A percentile compares a stretch with the other conserved stretches of the same genome.
Evolutionary conservation across 2,329 filamentous ascomycete species (phyloP).

Genomic region (Colletotrichum sidae): DNA sequence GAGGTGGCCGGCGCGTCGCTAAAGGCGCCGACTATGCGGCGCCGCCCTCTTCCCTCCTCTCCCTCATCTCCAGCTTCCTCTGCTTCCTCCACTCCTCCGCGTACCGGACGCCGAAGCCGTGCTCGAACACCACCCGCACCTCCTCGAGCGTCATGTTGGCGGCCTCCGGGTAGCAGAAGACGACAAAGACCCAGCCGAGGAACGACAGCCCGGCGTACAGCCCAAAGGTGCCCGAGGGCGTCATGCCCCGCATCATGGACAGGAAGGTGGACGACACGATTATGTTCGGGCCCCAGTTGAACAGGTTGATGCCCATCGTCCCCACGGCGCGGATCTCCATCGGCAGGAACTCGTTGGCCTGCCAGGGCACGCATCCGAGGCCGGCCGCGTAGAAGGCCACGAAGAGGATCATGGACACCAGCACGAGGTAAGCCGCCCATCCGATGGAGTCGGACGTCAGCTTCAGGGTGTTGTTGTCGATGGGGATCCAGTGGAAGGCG

Average conservation of each 20-base stretch:
- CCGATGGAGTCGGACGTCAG: slow-evolving; percentile 12
- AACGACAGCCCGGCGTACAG: slow-evolving; percentile 64
- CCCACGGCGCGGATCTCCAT: slow-evolving; percentile 60
- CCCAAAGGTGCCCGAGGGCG: slow-evolving; percentile 62
- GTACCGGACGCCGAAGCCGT: slow-evolving; percentile 58
- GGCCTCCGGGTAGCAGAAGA: slow-evolving; percentile 65
- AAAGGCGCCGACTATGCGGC: background rate
- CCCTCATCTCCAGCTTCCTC: slow-evolving; percentile 38
- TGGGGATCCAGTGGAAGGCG: slow-evolving; percentile 23
- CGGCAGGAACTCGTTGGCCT: slow-evolving; percentile 40
- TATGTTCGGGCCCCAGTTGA: slow-evolving; percentile 60
- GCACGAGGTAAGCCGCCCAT: slow-evolving; percentile 7
- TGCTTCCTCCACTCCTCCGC: slow-evolving; percentile 53
- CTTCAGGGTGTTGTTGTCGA: slow-evolving; percentile 10
- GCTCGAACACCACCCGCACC: slow-evolving; percentile 61
- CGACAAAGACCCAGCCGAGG: slow-evolving; percentile 58
- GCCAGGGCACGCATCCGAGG: slow-evolving; percentile 39
- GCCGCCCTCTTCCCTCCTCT: background rate
- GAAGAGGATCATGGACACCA: slow-evolving; percentile 38
- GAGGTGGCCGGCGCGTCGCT: background rate
- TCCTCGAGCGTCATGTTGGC: slow-evolving; percentile 67
- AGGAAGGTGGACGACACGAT: slow-evolving; percentile 63
- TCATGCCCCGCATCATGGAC: slow-evolving; percentile 59
- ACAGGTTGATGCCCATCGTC: slow-evolving; percentile 61
- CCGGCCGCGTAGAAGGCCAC: slow-evolving; percentile 41